Conservation (phyloP, 179 eudicot genomes). For the Spinacia oleracea region DNA sequence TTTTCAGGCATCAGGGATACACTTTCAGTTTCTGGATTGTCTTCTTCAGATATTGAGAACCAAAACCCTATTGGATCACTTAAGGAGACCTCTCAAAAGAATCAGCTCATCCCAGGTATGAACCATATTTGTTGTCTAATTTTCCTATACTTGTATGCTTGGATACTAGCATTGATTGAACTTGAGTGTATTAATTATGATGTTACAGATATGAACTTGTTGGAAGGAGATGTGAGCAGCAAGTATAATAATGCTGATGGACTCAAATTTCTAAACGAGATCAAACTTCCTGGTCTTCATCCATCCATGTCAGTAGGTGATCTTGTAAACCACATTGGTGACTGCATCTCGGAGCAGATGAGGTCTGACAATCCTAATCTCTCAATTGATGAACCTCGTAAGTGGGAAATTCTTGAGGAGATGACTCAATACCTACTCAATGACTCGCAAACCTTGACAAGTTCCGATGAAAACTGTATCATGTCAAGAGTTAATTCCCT, state of each 20-base stretch:
- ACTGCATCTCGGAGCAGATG: slow-evolving; percentile 71
- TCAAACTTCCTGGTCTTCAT: slow-evolving; percentile 64
- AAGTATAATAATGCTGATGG: slow-evolving; percentile 44
- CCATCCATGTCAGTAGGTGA: slow-evolving; percentile 89
- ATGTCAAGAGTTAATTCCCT: slow-evolving; percentile 89
- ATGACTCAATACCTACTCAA: slow-evolving; percentile 63
- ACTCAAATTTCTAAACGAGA: slow-evolving; percentile 51
- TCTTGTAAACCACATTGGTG: slow-evolving; percentile 72
- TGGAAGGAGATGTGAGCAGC: slow-evolving; percentile 49
- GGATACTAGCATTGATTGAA: not conserved
- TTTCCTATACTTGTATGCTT: not conserved
- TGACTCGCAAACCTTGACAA: slow-evolving; percentile 51
- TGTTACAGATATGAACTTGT: slow-evolving; percentile 22
- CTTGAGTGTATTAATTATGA: too few species aligned
- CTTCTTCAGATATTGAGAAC: slow-evolving; percentile 51
- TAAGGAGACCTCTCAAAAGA: slow-evolving; percentile 39
- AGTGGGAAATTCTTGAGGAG: slow-evolving; percentile 66
- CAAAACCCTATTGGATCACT: slow-evolving; percentile 39
- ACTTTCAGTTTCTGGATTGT: slow-evolving; percentile 59
- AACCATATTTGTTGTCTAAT: not conserved
- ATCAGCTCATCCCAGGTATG: slow-evolving; percentile 61
- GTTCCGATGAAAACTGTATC: slow-evolving; percentile 63
- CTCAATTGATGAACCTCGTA: slow-evolving; percentile 50
- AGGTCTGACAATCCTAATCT: slow-evolving; percentile 42
- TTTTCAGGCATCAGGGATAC: slow-evolving; percentile 42